A percentile compares a stretch with the other conserved stretches of the same genome.
Evolutionary conservation across 164 flowering plant species (phyloP).

Genomic region (Magnolia kwangsiensis): DNA sequence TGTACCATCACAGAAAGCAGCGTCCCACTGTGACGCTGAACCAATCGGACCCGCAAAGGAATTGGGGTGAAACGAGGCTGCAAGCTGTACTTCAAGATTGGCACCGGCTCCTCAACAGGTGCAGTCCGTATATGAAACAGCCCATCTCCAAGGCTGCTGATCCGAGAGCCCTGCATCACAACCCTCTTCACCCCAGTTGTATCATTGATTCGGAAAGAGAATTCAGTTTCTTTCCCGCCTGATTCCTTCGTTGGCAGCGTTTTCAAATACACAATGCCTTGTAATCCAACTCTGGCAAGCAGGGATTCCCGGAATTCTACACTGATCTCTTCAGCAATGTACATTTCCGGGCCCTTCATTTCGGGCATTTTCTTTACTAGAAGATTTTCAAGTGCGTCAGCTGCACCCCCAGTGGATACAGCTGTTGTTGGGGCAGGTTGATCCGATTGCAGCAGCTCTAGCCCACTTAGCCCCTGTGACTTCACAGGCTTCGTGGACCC

Average conservation of each 20-base stretch:
- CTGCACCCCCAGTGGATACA: slow-evolving; percentile 27
- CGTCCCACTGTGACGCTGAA: slow-evolving; percentile 81
- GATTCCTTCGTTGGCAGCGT: slow-evolving; percentile 70
- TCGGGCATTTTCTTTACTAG: slow-evolving; percentile 63
- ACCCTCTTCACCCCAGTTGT: slow-evolving; percentile 70
- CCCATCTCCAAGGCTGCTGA: slow-evolving; percentile 86
- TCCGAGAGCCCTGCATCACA: slow-evolving; percentile 62
- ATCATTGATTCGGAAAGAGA: slow-evolving; percentile 78
- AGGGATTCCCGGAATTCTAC: slow-evolving; percentile 89
- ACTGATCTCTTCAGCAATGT: slow-evolving; percentile 65
- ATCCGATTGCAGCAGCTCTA: slow-evolving; percentile 68
- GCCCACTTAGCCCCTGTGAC: slow-evolving; percentile 60
- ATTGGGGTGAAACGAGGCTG: slow-evolving; percentile 74
- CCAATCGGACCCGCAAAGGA: slow-evolving; percentile 83
- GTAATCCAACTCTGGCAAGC: slow-evolving; percentile 83
- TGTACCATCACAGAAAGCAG: slow-evolving; percentile 95
- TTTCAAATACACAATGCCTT: slow-evolving; percentile 70
- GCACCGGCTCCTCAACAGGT: slow-evolving; percentile 67
- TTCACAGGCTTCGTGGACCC: slow-evolving; percentile 52
- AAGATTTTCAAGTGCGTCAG: slow-evolving; percentile 65
- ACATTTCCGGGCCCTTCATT: slow-evolving; percentile 97
- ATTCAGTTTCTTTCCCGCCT: slow-evolving; percentile 81
- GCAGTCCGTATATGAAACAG: slow-evolving; percentile 81
- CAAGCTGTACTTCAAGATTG: slow-evolving; percentile 78
- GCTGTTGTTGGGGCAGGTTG: slow-evolving; percentile 19